Evolutionary conservation across 495 filamentous ascomycete genomes (phyloP), one percentile per base, ranked within the genome.

Genomic region (Diplogelasinospora grovesii): DNA sequence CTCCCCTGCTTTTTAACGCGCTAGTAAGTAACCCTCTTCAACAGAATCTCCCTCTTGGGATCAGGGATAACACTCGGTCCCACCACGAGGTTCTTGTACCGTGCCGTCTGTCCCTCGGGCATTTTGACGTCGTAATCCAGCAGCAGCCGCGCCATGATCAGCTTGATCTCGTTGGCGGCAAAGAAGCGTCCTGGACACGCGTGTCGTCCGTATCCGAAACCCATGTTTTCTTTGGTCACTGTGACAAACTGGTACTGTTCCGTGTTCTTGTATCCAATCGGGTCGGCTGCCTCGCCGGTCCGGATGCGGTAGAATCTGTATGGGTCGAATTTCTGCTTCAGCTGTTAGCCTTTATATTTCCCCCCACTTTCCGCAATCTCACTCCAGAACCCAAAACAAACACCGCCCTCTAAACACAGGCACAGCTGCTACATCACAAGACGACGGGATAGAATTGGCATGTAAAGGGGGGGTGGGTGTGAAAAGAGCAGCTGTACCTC

Each of bases 171-270:
- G 15, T 57, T 63, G 2, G 59, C 56, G 1, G 69, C 75, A 37
- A 79, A 75, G 50, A 75, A 74, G 3, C 77, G 61, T 0, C 77
- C 78, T 0, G 76, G 76, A 48, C 76, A 78, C 0, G 77, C 73
- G 20, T 23, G 11, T 21, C 28, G 27, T 3, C 27, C 27, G 9
- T n/a, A 29, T 14, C 27, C 27, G 15, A 29, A 29, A 14, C 15
- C 15, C 4, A 29, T 4, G 27, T 29, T 29, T 14, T 29, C 27
- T 14, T 29, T 29, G 4, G 27, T 14, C 4, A 29, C 27, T 3
- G 27, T 14, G 4, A 29, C 27, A 29, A 29, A 29, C 27, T 29
- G 27, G 27, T 29, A 29, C 27, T 29, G 27, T 11, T 29, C 27
- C 10, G 27, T 10, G 27, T 14, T 29, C 9, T 29, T 29, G 27